Conservation (phyloP, 2,329 filamentous ascomycete genomes). For the Aspergillus carbonarius region DNA sequence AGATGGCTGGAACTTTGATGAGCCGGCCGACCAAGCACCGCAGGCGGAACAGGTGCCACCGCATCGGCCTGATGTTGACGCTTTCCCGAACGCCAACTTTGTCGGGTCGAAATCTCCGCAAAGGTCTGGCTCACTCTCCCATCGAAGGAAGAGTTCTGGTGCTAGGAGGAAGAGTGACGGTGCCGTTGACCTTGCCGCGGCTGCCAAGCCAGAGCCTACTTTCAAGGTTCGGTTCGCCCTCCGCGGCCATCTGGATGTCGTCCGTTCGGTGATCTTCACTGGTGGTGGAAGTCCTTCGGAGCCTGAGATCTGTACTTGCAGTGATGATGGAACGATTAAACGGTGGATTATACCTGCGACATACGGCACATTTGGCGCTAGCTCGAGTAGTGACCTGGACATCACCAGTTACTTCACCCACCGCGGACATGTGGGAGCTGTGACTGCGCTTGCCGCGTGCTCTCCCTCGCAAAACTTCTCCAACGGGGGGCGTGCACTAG, state of each 20-base stretch:
- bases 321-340: constrained; percentile 94
- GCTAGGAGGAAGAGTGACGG: constrained; percentile 63
- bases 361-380: constrained; percentile 62
- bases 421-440: constrained; percentile 85
- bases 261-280: constrained; percentile 93
- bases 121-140: constrained; percentile 62
- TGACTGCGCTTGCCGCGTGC: constrained; percentile 83
- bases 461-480: constrained; percentile 85
- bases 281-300: constrained; percentile 93
- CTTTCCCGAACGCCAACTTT: constrained; percentile 77
- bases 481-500: constrained; percentile 80
- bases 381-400: constrained; percentile 74
- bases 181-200: constrained; percentile 61
- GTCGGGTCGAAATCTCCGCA: constrained; percentile 78
- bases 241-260: constrained; percentile 87
- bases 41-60: constrained; percentile 51
- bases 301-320: constrained; percentile 93
- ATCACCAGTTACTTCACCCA: constrained; percentile 94
- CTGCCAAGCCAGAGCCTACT: constrained; percentile 65
- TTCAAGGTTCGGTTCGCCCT: constrained; percentile 94
- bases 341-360: constrained; percentile 90
- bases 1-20: constrained; percentile 93
- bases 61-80: constrained; percentile 77
- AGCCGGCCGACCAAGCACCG: constrained; percentile 58
- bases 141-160: constrained; percentile 78